These are phyloP conservation scores for Fusarium torulosum DNA, from an alignment of 2,329 filamentous ascomycete genomes.

Conservation along the genomic window DNA sequence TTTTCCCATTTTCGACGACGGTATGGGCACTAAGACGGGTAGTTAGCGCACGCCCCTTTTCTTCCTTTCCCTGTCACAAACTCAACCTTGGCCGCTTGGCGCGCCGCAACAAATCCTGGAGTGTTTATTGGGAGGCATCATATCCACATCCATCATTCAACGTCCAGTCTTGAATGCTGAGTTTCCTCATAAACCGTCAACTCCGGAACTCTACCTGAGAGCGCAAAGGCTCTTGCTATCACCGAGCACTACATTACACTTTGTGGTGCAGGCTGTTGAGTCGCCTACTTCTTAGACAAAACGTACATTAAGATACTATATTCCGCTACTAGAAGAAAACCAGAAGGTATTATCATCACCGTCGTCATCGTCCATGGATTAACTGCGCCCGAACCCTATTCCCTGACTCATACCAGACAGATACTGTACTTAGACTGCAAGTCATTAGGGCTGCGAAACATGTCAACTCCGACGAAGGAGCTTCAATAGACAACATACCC, in stretches of 20 bases:
- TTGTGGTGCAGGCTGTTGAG: background rate
- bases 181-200: background rate
- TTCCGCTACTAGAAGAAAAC: no score
- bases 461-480: no score
- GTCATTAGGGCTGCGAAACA: no score
- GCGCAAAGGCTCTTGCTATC: background rate
- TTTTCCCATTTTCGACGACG: background rate
- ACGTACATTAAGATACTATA: no score
- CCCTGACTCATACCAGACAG: no score
- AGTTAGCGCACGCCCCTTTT: constrained; percentile 22
- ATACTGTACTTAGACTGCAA: no score
- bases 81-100: constrained; percentile 24
- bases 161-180: background rate
- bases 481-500: background rate
- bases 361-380: no score
- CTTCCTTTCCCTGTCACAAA: constrained; percentile 9
- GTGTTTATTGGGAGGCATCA: constrained; percentile 11
- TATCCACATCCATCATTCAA: background rate
- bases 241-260: background rate
- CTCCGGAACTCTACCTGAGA: constrained; percentile 13
- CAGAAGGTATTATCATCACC: no score
- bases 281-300: background rate
- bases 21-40: constrained; percentile 8
- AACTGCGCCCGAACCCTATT: no score
- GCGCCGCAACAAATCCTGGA: constrained; percentile 12